A percentile compares a stretch with the other conserved stretches of the same genome.
phyloP scores from a whole-genome alignment of 148 eudicot species.

The Fagopyrum tataricum region DNA sequence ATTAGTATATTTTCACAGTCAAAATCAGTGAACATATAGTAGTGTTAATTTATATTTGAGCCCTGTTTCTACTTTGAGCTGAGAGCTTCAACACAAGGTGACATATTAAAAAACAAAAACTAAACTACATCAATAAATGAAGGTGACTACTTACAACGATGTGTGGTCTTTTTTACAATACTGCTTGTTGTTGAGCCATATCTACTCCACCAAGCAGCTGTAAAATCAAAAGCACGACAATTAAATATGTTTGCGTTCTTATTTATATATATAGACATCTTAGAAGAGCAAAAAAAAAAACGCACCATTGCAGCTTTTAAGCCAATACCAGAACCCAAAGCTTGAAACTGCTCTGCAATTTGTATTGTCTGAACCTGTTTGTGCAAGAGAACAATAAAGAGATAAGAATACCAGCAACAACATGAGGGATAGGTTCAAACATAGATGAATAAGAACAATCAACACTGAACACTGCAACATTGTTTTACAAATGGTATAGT shows the following conservation, averaged over 20 bases:
- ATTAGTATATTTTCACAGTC: too few relatives aligned
- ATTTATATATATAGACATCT: neutral
- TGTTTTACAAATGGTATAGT: too few relatives aligned
- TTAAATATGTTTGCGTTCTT: neutral
- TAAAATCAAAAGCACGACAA: neutral
- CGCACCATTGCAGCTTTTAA: conserved; percentile 62
- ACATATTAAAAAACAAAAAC: too few relatives aligned
- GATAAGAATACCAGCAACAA: conserved; percentile 39
- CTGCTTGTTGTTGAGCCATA: conserved; percentile 38
- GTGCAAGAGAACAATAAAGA: neutral
- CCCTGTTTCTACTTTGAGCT: too few relatives aligned
- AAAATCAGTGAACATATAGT: too few relatives aligned
- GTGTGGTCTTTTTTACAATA: conserved; percentile 53
- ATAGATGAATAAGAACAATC: too few relatives aligned
- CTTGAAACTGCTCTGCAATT: conserved; percentile 89
- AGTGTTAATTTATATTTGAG: too few relatives aligned
- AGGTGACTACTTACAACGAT: conserved; percentile 41
- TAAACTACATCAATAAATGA: too few relatives aligned
- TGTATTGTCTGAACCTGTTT: conserved; percentile 41
- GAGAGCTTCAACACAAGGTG: too few relatives aligned
- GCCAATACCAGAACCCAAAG: conserved; percentile 71
- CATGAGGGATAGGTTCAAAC: conserved; percentile 79
- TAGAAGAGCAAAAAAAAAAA: neutral
- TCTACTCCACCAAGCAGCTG: conserved; percentile 75
- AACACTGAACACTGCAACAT: too few relatives aligned